A percentile compares a stretch with the other conserved stretches of the same genome.
Conservation (phyloP, 345 rosid genomes). For the Murraya paniculata region DNA sequence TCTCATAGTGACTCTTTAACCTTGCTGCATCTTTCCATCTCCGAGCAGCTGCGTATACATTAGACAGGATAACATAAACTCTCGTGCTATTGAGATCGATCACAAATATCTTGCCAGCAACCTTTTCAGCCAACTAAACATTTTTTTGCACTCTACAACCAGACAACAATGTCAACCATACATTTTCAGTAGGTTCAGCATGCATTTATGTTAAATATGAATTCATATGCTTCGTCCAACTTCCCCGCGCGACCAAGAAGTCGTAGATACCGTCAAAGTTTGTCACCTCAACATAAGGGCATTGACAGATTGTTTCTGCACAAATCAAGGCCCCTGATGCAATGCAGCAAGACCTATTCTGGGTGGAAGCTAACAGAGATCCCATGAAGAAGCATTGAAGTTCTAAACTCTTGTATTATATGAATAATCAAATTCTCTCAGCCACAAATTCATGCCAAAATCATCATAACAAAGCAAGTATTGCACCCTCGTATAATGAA, state of each 20-base stretch:
- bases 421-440: neutral
- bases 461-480: neutral
- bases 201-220: conserved; percentile 49
- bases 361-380: neutral
- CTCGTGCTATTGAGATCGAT: conserved; percentile 69
- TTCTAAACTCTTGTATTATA: neutral
- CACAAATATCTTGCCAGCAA: conserved; percentile 46
- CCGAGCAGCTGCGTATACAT: conserved; percentile 57
- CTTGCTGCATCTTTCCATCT: conserved; percentile 65
- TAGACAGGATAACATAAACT: conserved; percentile 71
- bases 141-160: conserved; percentile 77
- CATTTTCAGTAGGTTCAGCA: conserved; percentile 47
- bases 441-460: neutral
- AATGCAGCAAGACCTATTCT: neutral
- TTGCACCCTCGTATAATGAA: neutral
- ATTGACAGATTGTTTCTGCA: no score
- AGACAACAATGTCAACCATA: conserved; percentile 67
- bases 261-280: no score
- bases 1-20: conserved; percentile 47
- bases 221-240: conserved; percentile 71
- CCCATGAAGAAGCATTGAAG: neutral
- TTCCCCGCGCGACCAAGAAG: conserved; percentile 82
- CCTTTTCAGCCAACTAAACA: conserved; percentile 65
- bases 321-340: neutral
- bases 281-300: no score